Evolutionary conservation across 23 red algal species (phyloP), one percentile per base, ranked within the genome.

Genomic region (Gracilaria gracilis): DNA sequence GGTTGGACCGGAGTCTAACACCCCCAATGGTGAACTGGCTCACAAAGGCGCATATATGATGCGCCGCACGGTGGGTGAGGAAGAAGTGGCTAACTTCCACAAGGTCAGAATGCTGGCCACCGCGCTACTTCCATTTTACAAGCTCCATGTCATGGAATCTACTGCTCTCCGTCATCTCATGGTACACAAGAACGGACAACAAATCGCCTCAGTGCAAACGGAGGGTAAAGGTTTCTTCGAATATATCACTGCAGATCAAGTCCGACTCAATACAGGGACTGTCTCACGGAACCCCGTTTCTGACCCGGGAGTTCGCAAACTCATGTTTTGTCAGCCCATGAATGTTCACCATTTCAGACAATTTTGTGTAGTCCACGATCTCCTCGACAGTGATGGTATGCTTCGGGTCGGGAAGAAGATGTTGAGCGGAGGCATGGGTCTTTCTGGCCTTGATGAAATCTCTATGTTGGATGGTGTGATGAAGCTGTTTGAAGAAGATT

Each of bases 311-410:
- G 37, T 89, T 5, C 36, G 51, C 24, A 59, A 39, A 24, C 47
- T 36, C 17, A 89, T 69, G 21, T 89, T 89, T 28, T 89, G 85
- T 72, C 51, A 78, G 67, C 44, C 85, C 27, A 89, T 89, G 85
- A 89, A 89, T 28, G 85, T 33, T 0, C n/a, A 32, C 0, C 42
- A 89, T 13, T 59, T 89, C 39, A 58, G n/a, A 16, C 21, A 34
- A 23, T 89, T 65, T 64, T 59, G 39, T 49, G 9, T 0, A 1
- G 29, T 28, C n/a, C 47, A 27, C 31, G 54, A 29, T 34, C 71
- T 89, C 31, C 85, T 89, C n/a, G 71, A 77, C 23, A 15, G 14
- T 0, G 23, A 78, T 9, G 85, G 71, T 19, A 16, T 65, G 48
- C 55, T 89, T 0, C 13, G 2, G 9, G 33, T 17, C 20, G 85